Base-by-base conservation (phyloP, 2,329 filamentous ascomycete species). In the Sclerotinia spermophila region DNA sequence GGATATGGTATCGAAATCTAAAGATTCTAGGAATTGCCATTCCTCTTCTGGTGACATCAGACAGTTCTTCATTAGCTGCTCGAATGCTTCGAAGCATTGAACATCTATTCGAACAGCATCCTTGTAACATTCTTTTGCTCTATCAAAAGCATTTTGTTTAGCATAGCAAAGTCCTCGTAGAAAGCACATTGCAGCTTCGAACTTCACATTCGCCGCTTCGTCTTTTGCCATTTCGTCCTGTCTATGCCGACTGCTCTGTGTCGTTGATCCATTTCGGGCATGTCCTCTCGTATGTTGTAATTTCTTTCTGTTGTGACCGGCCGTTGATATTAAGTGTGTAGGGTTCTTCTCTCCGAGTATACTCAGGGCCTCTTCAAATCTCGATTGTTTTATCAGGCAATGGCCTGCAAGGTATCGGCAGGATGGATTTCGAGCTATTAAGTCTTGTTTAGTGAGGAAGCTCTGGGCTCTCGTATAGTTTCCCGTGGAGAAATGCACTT, bases 121-220 rank as follows among this genome's bases (percentile, higher is more conserved):
- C 83, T 97, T 98, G 85, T 98, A 99, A 82, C 96, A 98, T 77
- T 98, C 94, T 80, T 97, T 97, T 67, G 96, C 96, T 45, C 94
- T 90, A 80, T 99, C 96, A 77, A 98, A 98, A 38, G 95, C 92
- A 81, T 98, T 99, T 80, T 97, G 93, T 81, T 97, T 97, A 10
- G 96, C 94, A 79, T 94, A 97, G 84, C 96, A 98, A 65, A 97
- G 86, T 7, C 96, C 96, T 35, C 96, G 87, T 67, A 99, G 83
- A 80, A 97, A 97, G 82, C 96, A 99, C 94, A 99, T 99, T 78
- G 92, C 93, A 0, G 96, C 96, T 82, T 99, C 95, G 77, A 96
- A 97, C 72, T 93, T 90, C 71, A 97, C 85, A 78, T 91, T 93
- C 56, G 86, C 87, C 13, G 87, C 85, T 75, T 95, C 92, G 75